Percentiles rank a stretch among this genome's conserved stretches.
These are phyloP conservation scores for Backusella sp. DNA, from an alignment of 192 early-diverging fungal species.

Conservation along the genomic window DNA sequence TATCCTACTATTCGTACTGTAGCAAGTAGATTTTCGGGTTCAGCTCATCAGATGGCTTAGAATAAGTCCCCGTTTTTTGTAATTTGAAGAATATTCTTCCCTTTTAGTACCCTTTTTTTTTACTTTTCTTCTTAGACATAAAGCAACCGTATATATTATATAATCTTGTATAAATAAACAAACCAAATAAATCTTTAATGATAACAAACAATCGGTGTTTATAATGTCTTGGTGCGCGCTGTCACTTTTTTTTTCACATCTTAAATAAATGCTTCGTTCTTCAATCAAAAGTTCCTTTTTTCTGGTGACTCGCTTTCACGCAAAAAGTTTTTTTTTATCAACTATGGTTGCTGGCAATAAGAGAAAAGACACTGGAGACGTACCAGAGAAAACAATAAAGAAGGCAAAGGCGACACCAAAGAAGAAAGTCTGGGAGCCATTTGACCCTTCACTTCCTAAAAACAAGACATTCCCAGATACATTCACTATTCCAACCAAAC, in stretches of 20 bases:
- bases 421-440: constrained; percentile 12
- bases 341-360: neutral
- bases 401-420: constrained; percentile 8
- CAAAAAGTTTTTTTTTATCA: neutral
- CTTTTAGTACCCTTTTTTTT: neutral
- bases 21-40: constrained; percentile 1
- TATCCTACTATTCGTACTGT: constrained; percentile 66
- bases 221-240: neutral
- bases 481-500: constrained; percentile 50
- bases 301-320: neutral
- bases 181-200: neutral
- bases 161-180: neutral
- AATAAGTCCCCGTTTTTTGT: neutral
- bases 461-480: constrained; percentile 68
- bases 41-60: neutral
- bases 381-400: neutral
- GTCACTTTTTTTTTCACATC: neutral
- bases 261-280: neutral
- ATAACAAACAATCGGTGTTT: neutral
- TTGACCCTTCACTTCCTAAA: constrained; percentile 43
- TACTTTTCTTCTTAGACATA: neutral
- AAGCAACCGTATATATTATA: neutral
- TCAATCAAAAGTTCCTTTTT: neutral
- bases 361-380: neutral
- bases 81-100: neutral